Evolutionary conservation across 441 rosid genomes (phyloP).

Genomic region (Eutrema salsugineum): DNA sequence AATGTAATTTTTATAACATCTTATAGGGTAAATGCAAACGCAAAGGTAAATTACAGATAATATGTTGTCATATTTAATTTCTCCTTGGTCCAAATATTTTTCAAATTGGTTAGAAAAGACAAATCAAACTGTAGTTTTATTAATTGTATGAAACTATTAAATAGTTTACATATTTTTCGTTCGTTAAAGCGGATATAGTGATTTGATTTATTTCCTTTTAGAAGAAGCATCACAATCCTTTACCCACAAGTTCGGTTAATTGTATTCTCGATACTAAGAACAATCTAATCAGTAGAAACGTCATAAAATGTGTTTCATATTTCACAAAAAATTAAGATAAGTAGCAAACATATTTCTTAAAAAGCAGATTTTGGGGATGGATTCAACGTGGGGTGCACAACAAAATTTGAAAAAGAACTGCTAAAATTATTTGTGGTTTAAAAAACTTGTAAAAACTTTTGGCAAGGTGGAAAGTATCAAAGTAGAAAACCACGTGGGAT

Average conservation of each 20-base stretch:
- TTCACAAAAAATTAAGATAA: not conserved
- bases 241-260: conserved; percentile 4
- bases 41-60: too few relatives aligned
- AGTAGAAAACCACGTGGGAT: conserved; percentile 42
- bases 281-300: conserved; percentile 20
- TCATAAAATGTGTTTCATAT: not conserved
- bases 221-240: conserved; percentile 27
- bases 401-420: not conserved
- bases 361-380: conserved; percentile 30
- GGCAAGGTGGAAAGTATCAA: conserved; percentile 31
- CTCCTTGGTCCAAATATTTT: not conserved
- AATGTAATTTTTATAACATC: too few relatives aligned
- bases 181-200: conserved; percentile 4
- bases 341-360: not conserved
- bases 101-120: conserved; percentile 8
- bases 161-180: not conserved
- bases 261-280: not conserved
- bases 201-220: conserved; percentile 12
- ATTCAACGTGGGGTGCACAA: conserved; percentile 22
- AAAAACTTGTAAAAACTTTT: not conserved
- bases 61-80: too few relatives aligned
- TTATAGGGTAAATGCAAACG: too few relatives aligned
- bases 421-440: not conserved
- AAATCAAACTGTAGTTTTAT: not conserved
- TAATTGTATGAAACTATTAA: conserved; percentile 1